phyloP scores from a whole-genome alignment of 1,284 basidiomycete species.

The Pterulicium gracile region DNA sequence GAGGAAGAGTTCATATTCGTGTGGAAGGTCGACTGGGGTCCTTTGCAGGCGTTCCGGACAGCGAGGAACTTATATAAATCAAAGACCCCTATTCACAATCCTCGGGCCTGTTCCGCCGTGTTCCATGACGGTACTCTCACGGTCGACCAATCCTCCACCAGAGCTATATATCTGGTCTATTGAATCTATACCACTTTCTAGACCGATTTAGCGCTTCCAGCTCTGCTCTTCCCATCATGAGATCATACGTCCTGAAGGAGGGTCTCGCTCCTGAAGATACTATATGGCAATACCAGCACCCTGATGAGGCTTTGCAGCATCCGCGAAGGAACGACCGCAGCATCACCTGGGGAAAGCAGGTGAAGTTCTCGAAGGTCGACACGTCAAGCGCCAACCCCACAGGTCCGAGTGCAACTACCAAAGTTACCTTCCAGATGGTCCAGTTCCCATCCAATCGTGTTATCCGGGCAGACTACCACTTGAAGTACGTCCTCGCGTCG shows the following conservation, averaged over 20 bases:
- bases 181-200: not conserved
- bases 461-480: slow-evolving; percentile 39
- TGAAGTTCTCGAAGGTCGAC: slow-evolving; percentile 36
- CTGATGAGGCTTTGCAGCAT: slow-evolving; percentile 17
- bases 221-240: slow-evolving; percentile 16
- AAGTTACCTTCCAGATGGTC: slow-evolving; percentile 33
- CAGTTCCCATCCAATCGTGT: slow-evolving; percentile 47
- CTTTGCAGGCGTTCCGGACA: no score
- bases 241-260: slow-evolving; percentile 26
- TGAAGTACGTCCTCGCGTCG: slow-evolving; percentile 43
- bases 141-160: no score
- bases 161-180: no score
- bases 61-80: no score
- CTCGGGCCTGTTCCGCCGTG: slow-evolving; percentile 3
- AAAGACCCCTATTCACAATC: no score
- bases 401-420: not conserved
- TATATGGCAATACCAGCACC: slow-evolving; percentile 37
- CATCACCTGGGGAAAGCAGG: slow-evolving; percentile 30
- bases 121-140: no score
- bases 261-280: slow-evolving; percentile 35
- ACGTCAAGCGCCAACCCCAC: slow-evolving; percentile 11
- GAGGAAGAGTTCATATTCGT: no score
- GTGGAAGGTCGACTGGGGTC: no score
- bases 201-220: slow-evolving; percentile 1
- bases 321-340: slow-evolving; percentile 15